Conservation (phyloP, 345 rosid species). For the Dimocarpus longan region DNA sequence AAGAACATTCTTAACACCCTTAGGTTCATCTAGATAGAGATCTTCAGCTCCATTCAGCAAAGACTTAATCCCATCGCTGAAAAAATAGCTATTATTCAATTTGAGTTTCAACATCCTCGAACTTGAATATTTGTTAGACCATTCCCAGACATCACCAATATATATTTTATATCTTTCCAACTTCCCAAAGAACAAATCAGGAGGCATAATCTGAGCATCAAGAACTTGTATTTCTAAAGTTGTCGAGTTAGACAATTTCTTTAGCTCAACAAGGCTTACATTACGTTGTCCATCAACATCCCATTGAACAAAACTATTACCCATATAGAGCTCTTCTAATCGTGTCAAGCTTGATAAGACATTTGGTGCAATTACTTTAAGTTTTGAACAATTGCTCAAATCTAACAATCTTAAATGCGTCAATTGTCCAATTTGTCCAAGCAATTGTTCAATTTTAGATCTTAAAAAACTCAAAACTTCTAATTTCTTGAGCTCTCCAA, state of each 20-base stretch:
- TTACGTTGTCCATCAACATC: slow-evolving; percentile 1
- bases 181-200: neutral
- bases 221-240: slow-evolving; percentile 9
- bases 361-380: slow-evolving; percentile 24
- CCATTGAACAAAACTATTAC: slow-evolving; percentile 21
- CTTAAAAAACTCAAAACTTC: neutral
- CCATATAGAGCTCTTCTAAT: slow-evolving; percentile 27
- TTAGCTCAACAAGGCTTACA: slow-evolving; percentile 27
- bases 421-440: slow-evolving; percentile 16
- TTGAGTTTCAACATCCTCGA: slow-evolving; percentile 12
- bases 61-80: neutral
- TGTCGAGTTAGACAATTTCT: slow-evolving; percentile 13
- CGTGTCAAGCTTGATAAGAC: slow-evolving; percentile 9
- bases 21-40: neutral
- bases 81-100: neutral
- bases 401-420: slow-evolving; percentile 19
- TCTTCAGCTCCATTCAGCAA: neutral
- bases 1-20: neutral
- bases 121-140: neutral
- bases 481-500: slow-evolving; percentile 9
- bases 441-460: slow-evolving; percentile 17
- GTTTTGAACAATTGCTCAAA: slow-evolving; percentile 12
- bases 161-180: neutral
- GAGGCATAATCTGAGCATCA: slow-evolving; percentile 16
- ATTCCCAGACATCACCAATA: slow-evolving; percentile 3